Evolutionary conservation across 2,329 filamentous ascomycete species (phyloP), one percentile per base, ranked within the genome.

Genomic region (Diaporthe sp.): DNA sequence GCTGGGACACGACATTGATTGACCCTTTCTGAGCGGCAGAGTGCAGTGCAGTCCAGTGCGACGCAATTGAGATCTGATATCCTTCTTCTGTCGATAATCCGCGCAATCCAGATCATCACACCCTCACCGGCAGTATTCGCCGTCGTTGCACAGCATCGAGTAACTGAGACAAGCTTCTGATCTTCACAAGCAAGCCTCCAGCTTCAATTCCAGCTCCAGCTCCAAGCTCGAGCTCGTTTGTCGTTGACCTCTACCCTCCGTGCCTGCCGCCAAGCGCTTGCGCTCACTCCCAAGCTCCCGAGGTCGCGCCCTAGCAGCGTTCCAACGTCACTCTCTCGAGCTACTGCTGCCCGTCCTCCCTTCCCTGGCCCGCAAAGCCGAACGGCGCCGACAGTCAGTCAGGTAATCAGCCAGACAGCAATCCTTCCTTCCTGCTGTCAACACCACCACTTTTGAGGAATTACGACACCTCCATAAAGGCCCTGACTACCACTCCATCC

Each of bases 321-420:
- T 39, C 65, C 13, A 55, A 55, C 65, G 65, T 70, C 65, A 70
- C 46, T 39, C 28, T 10, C 49, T 42, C 65, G 65, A 70, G 65
- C 65, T 70, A 70, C 65, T 55, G 46, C 65, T 53, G 34, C 49
- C 34, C 34, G 49, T 53, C 46, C 61, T 49, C 28, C 61, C 31
- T 55, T 70, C 22, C 19, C 15, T 42, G 65, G 65, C 65, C 65
- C 65, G 65, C 65, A 55, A 34, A 70, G 65, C 65, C 65, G 65
- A 55, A 42, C 34, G 31, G 49, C 49, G 65, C 65, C 65, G 65
- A 25, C 37, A 70, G 13, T 42, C 34, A 70, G 17, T 51, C 25
- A 37, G 12, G 4, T 10, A 25, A 19, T 5, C 42, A 42, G 44
- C 7, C 31, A 39, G 22, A 39, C 46, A 39, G 28, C 44, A 49